Evolutionary conservation across 1,284 basidiomycete species (phyloP), one percentile per base, ranked within the genome.

Genomic region (Thecaphora thlaspeos): DNA sequence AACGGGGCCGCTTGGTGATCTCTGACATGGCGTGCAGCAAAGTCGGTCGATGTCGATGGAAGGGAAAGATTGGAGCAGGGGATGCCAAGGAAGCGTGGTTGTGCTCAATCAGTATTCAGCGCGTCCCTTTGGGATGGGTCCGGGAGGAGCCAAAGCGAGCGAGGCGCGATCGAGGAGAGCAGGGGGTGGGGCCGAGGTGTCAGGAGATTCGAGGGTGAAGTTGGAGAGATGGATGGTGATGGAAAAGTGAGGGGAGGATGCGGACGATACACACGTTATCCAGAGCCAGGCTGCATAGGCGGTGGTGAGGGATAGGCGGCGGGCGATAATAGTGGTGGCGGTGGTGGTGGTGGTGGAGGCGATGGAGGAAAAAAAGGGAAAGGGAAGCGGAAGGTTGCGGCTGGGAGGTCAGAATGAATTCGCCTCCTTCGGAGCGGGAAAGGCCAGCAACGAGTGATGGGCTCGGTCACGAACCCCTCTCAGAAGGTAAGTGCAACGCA

Each of bases 1-100:
- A 68, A 52, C 69, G 61, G 43, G 58, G 51, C 47, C 69, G 63
- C 56, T 71, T 71, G 41, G 58, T 54, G 43, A 58, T 62, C 46
- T 67, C 69, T 69, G 66, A 48, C 69, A 71, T 71, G 57, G 41
- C 58, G 47, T 18, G 52, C 48, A 17, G 24, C 36, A 26, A 32
- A 52, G 42, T 30, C 9, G 32, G 32, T 8, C 15, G 7, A 15
- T 14, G 32, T 34, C 15, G 32, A 17, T 15, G 32, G 11, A 34
- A 17, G 9, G 7, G 28, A 7, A 14, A 22, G 39, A 23, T 11
- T 22, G 22, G 40, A 40, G 39, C 44, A 26, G 42, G 41, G 40
- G 39, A 46, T 26, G 42, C 36, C 41, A 50, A 49, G 44, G 38
- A 51, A 46, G 48, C 40, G 51, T 43, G 52, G 37, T 48, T 55